These are phyloP conservation scores for Holtermanniella nyarrowii DNA, from an alignment of 768 basidiomycete genomes.

Conservation along the genomic window DNA sequence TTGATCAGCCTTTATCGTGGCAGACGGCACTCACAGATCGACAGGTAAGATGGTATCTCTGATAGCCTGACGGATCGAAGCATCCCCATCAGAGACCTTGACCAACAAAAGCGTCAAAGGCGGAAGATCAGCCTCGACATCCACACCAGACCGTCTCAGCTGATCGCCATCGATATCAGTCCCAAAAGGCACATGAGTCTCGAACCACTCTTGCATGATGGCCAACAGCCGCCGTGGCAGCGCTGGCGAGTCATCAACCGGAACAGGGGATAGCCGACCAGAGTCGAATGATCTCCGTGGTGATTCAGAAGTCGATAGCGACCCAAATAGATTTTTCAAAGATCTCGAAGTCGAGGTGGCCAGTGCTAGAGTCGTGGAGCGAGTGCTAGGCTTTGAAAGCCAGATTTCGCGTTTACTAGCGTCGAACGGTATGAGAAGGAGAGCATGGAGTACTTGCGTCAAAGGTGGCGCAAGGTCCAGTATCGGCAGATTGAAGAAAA, in stretches of 20 bases:
- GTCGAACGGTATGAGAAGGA: constrained; percentile 66
- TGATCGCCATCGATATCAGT: constrained; percentile 17
- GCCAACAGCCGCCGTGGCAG: constrained; percentile 15
- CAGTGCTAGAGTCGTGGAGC: too few species aligned
- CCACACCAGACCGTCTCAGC: constrained; percentile 42
- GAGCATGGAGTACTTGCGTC: constrained; percentile 67
- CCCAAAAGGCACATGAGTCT: constrained; percentile 15
- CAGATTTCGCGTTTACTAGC: constrained; percentile 36
- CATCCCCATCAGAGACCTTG: constrained; percentile 58
- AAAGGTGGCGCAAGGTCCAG: constrained; percentile 60
- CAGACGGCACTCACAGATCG: constrained; percentile 46
- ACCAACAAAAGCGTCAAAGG: constrained; percentile 69
- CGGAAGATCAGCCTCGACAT: constrained; percentile 65
- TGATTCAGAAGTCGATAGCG: background rate
- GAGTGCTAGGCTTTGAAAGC: too few species aligned
- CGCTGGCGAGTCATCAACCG: constrained; percentile 10
- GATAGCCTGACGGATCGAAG: constrained; percentile 49
- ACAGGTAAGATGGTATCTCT: constrained; percentile 63
- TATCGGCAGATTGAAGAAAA: constrained; percentile 58
- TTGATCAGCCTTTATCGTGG: background rate
- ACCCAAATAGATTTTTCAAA: background rate
- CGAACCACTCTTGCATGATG: constrained; percentile 19
- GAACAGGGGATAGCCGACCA: background rate
- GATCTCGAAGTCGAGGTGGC: too few species aligned
- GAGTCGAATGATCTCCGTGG: background rate